Evolutionary conservation across 2,329 filamentous ascomycete species (phyloP), one percentile per base, ranked within the genome.

Genomic region (Aspergillus felis): DNA sequence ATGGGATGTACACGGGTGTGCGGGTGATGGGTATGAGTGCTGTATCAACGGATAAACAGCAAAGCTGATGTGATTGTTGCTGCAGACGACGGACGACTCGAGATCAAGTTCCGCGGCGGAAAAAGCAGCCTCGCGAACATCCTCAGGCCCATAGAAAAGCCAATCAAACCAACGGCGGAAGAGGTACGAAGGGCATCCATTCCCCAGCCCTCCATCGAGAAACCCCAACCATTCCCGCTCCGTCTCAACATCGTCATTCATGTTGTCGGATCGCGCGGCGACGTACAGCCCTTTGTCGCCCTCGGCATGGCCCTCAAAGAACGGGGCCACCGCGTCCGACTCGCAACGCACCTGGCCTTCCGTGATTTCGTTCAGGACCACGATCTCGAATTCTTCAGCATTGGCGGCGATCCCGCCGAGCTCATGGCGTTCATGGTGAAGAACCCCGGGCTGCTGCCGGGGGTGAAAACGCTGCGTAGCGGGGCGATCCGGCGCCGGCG

Each of bases 371-470:
- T 92, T 3, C 82, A 86, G 58, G 84, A 89, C 53, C 86, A 87
- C 68, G 87, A 82, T 0, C 80, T 92, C 14, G 89, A 92, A 66
- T 92, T 91, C 72, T 91, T 89, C 72, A 83, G 77, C 60, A 89
- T 91, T 53, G 88, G 88, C n/a, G 89, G 88, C 2, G 87, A 92
- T 68, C 89, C 89, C 1, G 82, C 86, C 1, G 84, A 89, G 66
- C 78, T 91, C 47, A 92, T 91, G 89, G 90, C 91, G 3, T 95
- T 93, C 67, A 95, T 95, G 91, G 91, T 94, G 49, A 92, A 92
- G 73, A 89, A 94, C 64, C 90, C 91, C 0, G 90, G 91, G 0
- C 78, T 96, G 32, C 91, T 95, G 87, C 91, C 91, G 1, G 88
- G 88, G 0, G 84, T 93, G 57, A 87, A 92, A 51, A 87, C 89